These are phyloP conservation scores for Rhynchosporium graminicola DNA, from an alignment of 2,329 filamentous ascomycete species.

Conservation along the genomic window DNA sequence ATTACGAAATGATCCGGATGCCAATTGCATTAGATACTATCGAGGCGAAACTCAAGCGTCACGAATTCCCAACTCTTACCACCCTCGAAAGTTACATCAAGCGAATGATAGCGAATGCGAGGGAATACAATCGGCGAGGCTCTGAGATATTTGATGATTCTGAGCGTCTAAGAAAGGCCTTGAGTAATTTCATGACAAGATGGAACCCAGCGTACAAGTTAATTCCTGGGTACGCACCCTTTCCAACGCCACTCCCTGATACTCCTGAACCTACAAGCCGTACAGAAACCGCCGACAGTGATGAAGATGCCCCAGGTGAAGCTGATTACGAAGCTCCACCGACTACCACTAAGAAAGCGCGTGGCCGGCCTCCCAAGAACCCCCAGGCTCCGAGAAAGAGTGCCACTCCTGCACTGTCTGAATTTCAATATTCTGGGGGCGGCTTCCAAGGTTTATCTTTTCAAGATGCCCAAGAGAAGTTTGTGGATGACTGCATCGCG, in stretches of 20 bases:
- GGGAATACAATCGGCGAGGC: slow-evolving; percentile 75
- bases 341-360: slow-evolving; percentile 30
- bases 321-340: slow-evolving; percentile 30
- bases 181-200: slow-evolving; percentile 86
- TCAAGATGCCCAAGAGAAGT: slow-evolving; percentile 83
- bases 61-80: slow-evolving; percentile 70
- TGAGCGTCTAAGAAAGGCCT: slow-evolving; percentile 80
- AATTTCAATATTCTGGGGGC: slow-evolving; percentile 55
- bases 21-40: slow-evolving; percentile 78
- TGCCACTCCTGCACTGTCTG: slow-evolving; percentile 47
- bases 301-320: slow-evolving; percentile 38
- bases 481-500: slow-evolving; percentile 71
- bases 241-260: slow-evolving; percentile 64
- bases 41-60: slow-evolving; percentile 69
- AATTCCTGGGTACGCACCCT: slow-evolving; percentile 65
- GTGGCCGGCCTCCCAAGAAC: slow-evolving; percentile 32
- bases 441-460: slow-evolving; percentile 74
- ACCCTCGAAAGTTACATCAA: slow-evolving; percentile 83
- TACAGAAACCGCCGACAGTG: slow-evolving; percentile 41
- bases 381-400: slow-evolving; percentile 41
- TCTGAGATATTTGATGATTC: slow-evolving; percentile 79
- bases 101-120: slow-evolving; percentile 84
- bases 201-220: slow-evolving; percentile 78
- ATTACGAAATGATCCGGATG: slow-evolving; percentile 75
- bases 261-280: slow-evolving; percentile 49